Evolutionary conservation across 2,329 filamentous ascomycete genomes (phyloP), one percentile per base, ranked within the genome.

Genomic region (Tolypocladium amazonense): DNA sequence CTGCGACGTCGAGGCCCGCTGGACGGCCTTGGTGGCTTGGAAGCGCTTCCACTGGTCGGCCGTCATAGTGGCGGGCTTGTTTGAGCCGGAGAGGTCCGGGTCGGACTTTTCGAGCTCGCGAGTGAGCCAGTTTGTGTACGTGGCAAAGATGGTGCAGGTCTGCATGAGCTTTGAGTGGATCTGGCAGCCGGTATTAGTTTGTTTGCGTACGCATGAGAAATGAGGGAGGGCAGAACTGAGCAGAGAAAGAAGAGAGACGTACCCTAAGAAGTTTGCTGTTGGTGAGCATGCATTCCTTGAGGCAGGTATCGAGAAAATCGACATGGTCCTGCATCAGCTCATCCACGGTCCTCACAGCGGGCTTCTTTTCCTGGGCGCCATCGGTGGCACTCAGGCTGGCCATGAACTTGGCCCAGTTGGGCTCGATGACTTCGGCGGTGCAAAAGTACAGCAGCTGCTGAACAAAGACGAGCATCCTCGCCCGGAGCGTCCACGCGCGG

Each of bases 251-350:
- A 47, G 20, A 15, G 23, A 25, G 43, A 73, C 80, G 65, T 81
- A 96, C 93, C 75, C 91, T 88, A 7, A 99, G 77, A 8, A 99
- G 81, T 76, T 96, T 97, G 70, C 90, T 91, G 73, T 99, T 97
- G 25, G 94, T 99, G 64, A 99, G 81, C 92, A 97, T 97, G 78
- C 94, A 97, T 76, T 97, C 94, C 76, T 97, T 99, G 68, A 99
- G 79, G 72, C 94, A 99, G 4, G 94, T 97, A 68, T 97, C 94
- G 56, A 99, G 77, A 72, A 99, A 99, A 75, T 97, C 94, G 62
- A 99, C 92, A 75, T 99, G 94, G 70, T 97, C 92, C 76, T 97
- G 91, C 94, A 99, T 99, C 70, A 99, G 77, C 76, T 97, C 92
- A 69, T 99, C 94, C 1, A 99, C 94, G 0, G 94, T 99, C 43